A percentile compares a stretch with the other conserved stretches of the same genome.
Conservation (phyloP, 2,329 filamentous ascomycete genomes). For the Diaporthe citri region DNA sequence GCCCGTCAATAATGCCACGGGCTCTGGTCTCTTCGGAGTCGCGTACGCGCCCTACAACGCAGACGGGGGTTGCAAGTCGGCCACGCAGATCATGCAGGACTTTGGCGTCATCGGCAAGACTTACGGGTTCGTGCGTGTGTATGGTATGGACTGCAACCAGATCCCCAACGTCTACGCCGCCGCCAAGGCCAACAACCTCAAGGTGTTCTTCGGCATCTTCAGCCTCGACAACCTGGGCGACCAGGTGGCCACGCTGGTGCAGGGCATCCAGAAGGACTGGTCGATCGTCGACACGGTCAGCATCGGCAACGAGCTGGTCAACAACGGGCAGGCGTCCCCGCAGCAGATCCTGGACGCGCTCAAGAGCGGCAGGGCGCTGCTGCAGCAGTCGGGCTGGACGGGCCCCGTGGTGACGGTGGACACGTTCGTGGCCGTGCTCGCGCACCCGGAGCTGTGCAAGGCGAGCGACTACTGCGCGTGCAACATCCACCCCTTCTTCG, state of each 20-base stretch:
- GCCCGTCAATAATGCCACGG: conserved; percentile 31
- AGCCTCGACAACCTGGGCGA: conserved; percentile 67
- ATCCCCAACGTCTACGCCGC: conserved; percentile 72
- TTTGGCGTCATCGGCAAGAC: conserved; percentile 64
- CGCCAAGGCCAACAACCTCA: conserved; percentile 73
- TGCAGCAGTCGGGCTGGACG: conserved; percentile 73
- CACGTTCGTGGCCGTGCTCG: conserved; percentile 77
- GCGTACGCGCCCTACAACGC: conserved; percentile 64
- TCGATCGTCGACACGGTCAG: conserved; percentile 76
- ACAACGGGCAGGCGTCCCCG: conserved; percentile 68
- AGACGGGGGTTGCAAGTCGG: conserved; percentile 75
- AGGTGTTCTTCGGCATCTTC: conserved; percentile 82
- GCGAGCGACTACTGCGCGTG: conserved; percentile 83
- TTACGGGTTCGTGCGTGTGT: conserved; percentile 79
- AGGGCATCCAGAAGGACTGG: conserved; percentile 75
- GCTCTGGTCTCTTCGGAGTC: conserved; percentile 53
- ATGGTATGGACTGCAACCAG: conserved; percentile 85
- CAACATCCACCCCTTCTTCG: conserved; percentile 90
- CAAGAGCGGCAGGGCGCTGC: conserved; percentile 64
- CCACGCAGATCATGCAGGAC: conserved; percentile 73
- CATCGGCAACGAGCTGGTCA: conserved; percentile 86
- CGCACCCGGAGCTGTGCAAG: conserved; percentile 77
- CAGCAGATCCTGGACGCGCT: conserved; percentile 70
- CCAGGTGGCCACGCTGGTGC: conserved; percentile 72
- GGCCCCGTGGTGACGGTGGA: conserved; percentile 86